Percentiles rank a stretch among this genome's conserved stretches.
These are phyloP conservation scores for Coemansia guatemalensis DNA, from an alignment of 192 early-diverging fungal species.

Conservation along the genomic window DNA sequence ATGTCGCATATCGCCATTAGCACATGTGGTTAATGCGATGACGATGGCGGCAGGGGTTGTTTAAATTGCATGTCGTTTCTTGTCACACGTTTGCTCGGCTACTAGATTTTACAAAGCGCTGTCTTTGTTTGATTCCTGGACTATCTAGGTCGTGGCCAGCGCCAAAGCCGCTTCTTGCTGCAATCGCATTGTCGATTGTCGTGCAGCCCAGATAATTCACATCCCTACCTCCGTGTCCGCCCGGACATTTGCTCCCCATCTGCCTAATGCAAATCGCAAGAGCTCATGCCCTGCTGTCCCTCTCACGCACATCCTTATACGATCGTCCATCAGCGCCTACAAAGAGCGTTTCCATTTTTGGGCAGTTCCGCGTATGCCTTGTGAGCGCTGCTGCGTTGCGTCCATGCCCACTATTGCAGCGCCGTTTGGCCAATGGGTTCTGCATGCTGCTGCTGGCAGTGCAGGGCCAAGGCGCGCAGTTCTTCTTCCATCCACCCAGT, in stretches of 20 bases:
- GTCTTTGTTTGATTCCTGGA: no score
- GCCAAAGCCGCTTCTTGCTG: no score
- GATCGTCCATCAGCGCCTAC: not conserved
- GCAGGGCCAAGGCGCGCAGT: not conserved
- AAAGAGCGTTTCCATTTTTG: constrained; percentile 19
- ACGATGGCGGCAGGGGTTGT: no score
- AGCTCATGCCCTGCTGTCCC: not conserved
- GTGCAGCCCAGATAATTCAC: no score
- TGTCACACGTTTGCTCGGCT: no score
- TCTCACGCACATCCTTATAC: not conserved
- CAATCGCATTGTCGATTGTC: no score
- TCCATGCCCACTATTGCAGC: constrained; percentile 17
- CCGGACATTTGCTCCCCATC: not conserved
- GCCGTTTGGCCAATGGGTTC: not conserved
- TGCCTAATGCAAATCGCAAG: not conserved
- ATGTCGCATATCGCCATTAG: no score
- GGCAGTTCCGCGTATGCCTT: constrained; percentile 7
- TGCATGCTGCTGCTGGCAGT: not conserved
- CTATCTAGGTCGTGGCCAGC: no score
- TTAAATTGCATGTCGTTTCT: no score
- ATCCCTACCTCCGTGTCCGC: not conserved
- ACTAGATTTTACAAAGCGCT: no score
- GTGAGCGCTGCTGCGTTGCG: not conserved
- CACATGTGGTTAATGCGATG: no score
- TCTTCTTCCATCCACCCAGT: not conserved